These are phyloP conservation scores for Apiosordaria backusii DNA, from an alignment of 495 filamentous ascomycete species.

Conservation along the genomic window DNA sequence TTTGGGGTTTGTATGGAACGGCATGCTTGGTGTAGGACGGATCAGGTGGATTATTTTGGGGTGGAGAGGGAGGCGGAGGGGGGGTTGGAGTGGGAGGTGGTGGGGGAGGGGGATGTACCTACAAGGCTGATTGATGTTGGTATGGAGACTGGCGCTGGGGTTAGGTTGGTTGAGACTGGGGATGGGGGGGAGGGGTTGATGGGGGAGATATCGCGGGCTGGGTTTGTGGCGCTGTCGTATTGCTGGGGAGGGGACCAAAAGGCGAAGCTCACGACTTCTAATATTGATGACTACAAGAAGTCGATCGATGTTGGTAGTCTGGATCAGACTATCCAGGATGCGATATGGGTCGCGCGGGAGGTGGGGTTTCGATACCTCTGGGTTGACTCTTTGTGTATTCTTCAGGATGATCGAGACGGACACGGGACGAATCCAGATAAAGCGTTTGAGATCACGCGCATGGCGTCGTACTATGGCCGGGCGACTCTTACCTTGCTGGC, in stretches of 20 bases:
- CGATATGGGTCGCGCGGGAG: slow-evolving; percentile 20
- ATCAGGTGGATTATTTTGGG: not conserved
- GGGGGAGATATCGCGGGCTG: not conserved
- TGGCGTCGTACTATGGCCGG: slow-evolving; percentile 16
- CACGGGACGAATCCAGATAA: slow-evolving; percentile 5
- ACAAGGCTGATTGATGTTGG: not conserved
- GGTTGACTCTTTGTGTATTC: slow-evolving; percentile 31
- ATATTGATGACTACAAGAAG: not conserved
- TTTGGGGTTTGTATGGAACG: slow-evolving; percentile 10
- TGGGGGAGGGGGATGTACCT: not conserved
- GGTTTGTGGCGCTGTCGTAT: slow-evolving; percentile 18
- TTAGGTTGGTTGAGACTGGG: not conserved
- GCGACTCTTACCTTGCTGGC: slow-evolving; percentile 10
- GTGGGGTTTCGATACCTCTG: slow-evolving; percentile 27
- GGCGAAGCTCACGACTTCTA: slow-evolving; percentile 9
- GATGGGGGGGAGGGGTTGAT: not conserved
- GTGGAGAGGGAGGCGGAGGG: not conserved
- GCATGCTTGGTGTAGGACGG: not conserved
- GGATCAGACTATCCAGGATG: slow-evolving; percentile 22
- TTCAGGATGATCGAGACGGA: slow-evolving; percentile 15
- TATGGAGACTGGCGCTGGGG: too few species aligned
- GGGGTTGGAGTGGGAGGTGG: not conserved
- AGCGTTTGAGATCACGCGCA: slow-evolving; percentile 10
- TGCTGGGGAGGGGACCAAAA: slow-evolving; percentile 22
- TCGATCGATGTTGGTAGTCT: not conserved